Conservation (phyloP, 2,329 filamentous ascomycete species). For the Neonectria ditissima region DNA sequence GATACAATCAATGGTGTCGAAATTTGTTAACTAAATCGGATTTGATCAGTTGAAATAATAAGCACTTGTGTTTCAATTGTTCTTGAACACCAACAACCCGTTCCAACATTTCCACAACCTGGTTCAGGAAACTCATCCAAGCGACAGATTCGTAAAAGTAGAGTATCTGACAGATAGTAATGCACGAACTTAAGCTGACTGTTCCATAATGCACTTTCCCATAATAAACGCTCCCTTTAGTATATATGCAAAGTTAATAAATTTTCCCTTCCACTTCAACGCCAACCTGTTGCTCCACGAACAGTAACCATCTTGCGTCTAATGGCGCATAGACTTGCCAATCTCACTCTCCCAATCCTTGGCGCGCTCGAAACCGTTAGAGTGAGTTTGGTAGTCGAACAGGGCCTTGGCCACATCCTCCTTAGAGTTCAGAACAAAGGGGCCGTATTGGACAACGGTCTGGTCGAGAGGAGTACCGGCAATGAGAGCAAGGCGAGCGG, state of each 20-base stretch:
- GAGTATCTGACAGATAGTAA: no score
- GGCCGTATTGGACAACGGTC: conserved; percentile 84
- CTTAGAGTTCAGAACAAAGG: conserved; percentile 81
- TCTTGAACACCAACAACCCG: not conserved
- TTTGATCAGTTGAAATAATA: not conserved
- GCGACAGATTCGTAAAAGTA: no score
- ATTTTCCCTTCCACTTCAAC: conserved; percentile 29
- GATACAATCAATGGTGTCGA: not conserved
- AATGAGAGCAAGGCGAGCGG: conserved; percentile 73
- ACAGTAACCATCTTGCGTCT: conserved; percentile 11
- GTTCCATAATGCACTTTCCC: not conserved
- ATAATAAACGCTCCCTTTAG: not conserved
- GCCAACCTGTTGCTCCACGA: conserved; percentile 16
- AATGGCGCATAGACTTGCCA: conserved; percentile 76
- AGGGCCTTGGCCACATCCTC: conserved; percentile 82
- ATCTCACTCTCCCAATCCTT: conserved; percentile 87
- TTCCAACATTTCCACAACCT: no score
- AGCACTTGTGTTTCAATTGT: no score
- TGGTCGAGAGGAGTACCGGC: conserved; percentile 85
- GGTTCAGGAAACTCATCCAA: no score
- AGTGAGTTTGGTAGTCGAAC: conserved; percentile 77
- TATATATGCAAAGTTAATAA: conserved; percentile 5
- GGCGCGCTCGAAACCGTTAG: conserved; percentile 85
- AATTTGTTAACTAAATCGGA: not conserved
- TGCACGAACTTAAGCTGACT: not conserved